Evolutionary conservation across 805 yeast genomes (phyloP).

Genomic region (Ogataea zsoltii): DNA sequence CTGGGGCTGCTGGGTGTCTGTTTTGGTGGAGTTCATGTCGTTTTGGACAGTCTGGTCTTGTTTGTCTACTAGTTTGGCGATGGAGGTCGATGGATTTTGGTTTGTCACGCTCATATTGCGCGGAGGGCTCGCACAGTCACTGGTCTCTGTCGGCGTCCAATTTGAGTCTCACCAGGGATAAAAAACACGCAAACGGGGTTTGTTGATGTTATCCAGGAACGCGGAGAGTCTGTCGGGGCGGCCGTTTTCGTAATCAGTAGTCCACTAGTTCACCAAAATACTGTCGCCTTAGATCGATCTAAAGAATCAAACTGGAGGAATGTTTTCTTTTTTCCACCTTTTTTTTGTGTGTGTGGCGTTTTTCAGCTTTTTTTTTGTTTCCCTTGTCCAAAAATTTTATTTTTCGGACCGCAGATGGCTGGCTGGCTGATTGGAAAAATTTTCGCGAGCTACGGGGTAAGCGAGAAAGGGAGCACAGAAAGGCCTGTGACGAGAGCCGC

Average conservation of each 20-base stretch:
- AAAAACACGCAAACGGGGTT: too few species aligned
- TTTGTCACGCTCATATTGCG: constrained; percentile 11
- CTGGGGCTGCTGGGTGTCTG: constrained; percentile 3
- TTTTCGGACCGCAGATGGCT: constrained; percentile 5
- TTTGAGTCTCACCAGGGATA: too few species aligned
- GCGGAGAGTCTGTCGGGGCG: too few species aligned
- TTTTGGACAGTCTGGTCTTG: constrained; percentile 1
- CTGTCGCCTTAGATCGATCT: too few species aligned
- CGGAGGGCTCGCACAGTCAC: too few species aligned
- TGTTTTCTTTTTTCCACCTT: constrained; percentile 1
- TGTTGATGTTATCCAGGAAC: too few species aligned
- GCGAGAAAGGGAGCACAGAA: constrained; percentile 1
- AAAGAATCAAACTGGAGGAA: background rate
- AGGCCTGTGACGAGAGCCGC: too few species aligned
- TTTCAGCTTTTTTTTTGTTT: constrained; percentile 3
- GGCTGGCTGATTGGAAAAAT: constrained; percentile 12
- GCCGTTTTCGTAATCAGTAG: too few species aligned
- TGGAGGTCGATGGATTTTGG: constrained; percentile 12
- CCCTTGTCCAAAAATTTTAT: background rate
- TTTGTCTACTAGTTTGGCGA: constrained; percentile 14
- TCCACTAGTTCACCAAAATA: too few species aligned
- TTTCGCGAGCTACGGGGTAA: constrained; percentile 1
- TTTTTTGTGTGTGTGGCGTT: constrained; percentile 8
- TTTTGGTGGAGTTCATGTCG: constrained; percentile 1
- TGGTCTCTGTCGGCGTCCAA: too few species aligned